Evolutionary conservation across 2,329 filamentous ascomycete genomes (phyloP), one percentile per base, ranked within the genome.

Genomic region (Rasamsonia emersonii): DNA sequence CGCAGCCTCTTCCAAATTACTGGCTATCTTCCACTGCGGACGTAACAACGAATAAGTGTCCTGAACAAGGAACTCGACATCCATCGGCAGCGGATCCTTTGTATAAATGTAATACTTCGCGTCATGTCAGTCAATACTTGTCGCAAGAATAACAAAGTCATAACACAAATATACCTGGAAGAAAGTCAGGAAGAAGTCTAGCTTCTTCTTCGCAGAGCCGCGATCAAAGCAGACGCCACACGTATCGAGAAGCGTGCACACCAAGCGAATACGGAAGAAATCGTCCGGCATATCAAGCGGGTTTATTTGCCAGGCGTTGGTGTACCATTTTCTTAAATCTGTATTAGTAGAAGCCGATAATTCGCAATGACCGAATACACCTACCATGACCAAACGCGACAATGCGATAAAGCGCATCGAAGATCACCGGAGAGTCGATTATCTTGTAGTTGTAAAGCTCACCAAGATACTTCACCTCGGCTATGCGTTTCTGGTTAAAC

Each of bases 391-490:
- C 91, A 54, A 93, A 94, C 5, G 86, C 93, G 54, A 95, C 72
- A 46, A 98, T 82, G 51, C 86, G 86, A 67, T 95, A 98, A 60
- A 98, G 73, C 1, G 82, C 85, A 51, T 98, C 91, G 49, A 98
- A 98, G 31, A 98, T 82, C 15, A 96, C 82, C 0, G 85, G 83
- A 25, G 93, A 91, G 57, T 98, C 91, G 21, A 98, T 74, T 75
- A 98, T 85, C 36, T 91, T 83, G 56, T 96, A 98, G 50, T 95
- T 94, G 65, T 98, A 98, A 7, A 98, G 73, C 59, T 98, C 91
- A 14, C 85, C 88, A 4, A 98, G 70, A 54, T 95, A 98, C 55
- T 95, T 96, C 50, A 94, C 85, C 58, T 96, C 89, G 3, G 93
- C 85, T 40, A 98, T 80, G 14, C 91, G 81, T 38, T 88, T 81